A percentile compares a stretch with the other conserved stretches of the same genome.
Conservation (phyloP, 2,329 filamentous ascomycete species). For the Claviceps paspali region DNA sequence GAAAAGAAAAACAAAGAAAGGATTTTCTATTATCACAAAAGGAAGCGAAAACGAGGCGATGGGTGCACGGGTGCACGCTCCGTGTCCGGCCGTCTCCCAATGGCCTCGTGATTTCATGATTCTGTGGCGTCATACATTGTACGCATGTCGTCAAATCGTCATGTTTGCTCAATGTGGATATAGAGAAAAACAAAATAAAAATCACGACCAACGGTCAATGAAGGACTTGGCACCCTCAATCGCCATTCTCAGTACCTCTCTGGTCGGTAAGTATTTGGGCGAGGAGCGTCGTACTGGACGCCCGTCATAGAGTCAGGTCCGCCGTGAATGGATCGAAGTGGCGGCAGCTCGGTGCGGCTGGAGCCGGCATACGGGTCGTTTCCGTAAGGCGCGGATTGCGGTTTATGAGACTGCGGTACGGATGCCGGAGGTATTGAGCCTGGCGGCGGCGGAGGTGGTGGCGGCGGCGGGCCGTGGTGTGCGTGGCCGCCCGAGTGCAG, state of each 20-base stretch:
- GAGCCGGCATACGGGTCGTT: constrained; percentile 17
- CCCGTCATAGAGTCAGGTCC: constrained; percentile 49
- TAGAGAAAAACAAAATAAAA: no score
- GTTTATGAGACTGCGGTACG: constrained; percentile 5
- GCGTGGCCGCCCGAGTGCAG: constrained; percentile 10
- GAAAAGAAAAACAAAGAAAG: no score
- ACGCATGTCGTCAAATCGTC: no score
- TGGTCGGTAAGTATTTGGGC: constrained; percentile 30
- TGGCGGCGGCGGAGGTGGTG: constrained; percentile 13
- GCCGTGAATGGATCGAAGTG: constrained; percentile 36
- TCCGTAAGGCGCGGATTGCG: constrained; percentile 11
- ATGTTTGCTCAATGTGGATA: no score
- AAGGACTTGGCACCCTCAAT: no score
- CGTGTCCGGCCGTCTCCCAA: no score
- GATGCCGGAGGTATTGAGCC: constrained; percentile 9
- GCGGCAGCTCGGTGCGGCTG: constrained; percentile 37
- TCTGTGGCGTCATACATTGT: no score
- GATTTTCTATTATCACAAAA: no score
- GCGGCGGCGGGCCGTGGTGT: constrained; percentile 14
- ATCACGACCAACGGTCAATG: no score
- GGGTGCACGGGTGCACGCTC: no score
- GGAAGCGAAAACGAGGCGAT: no score
- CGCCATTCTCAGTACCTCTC: constrained; percentile 26
- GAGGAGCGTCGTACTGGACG: constrained; percentile 43
- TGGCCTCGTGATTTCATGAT: no score